Conservation (phyloP, 2,329 filamentous ascomycete genomes). For the Claviceps sp. region DNA sequence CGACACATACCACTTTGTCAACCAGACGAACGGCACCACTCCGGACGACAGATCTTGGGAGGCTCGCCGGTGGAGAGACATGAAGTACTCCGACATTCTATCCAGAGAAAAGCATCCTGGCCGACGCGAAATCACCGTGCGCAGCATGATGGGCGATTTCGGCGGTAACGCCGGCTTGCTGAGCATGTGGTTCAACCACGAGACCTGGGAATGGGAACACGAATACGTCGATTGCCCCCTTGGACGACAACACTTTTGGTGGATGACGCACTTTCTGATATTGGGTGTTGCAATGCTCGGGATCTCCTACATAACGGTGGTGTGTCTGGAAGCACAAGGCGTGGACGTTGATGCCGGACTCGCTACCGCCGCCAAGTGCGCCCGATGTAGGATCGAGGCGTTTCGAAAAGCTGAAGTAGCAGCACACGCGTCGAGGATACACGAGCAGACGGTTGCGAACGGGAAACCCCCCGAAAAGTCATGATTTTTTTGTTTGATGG, state of each 20-base stretch:
- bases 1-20: constrained; percentile 73
- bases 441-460: constrained; percentile 6
- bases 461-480: constrained; percentile 10
- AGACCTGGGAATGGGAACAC: constrained; percentile 62
- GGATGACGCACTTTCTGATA: constrained; percentile 70
- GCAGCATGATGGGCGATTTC: constrained; percentile 97
- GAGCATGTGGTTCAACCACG: constrained; percentile 75
- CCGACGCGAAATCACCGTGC: constrained; percentile 78
- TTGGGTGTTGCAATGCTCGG: constrained; percentile 28
- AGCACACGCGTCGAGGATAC: neutral
- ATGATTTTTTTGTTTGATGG: constrained; percentile 3
- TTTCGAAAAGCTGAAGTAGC: neutral
- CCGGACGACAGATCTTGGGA: constrained; percentile 35
- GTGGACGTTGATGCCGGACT: constrained; percentile 22
- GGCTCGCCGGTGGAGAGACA: constrained; percentile 32
- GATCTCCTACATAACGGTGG: constrained; percentile 13
- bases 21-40: constrained; percentile 37
- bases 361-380: constrained; percentile 9
- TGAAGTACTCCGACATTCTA: constrained; percentile 26
- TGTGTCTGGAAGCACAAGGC: constrained; percentile 15
- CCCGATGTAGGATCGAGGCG: constrained; percentile 6
- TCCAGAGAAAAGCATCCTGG: constrained; percentile 38
- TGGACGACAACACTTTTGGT: constrained; percentile 88
- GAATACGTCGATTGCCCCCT: constrained; percentile 68
- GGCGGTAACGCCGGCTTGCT: constrained; percentile 83